phyloP scores from a whole-genome alignment of 805 yeast species.

The Metschnikowia koreensis region DNA sequence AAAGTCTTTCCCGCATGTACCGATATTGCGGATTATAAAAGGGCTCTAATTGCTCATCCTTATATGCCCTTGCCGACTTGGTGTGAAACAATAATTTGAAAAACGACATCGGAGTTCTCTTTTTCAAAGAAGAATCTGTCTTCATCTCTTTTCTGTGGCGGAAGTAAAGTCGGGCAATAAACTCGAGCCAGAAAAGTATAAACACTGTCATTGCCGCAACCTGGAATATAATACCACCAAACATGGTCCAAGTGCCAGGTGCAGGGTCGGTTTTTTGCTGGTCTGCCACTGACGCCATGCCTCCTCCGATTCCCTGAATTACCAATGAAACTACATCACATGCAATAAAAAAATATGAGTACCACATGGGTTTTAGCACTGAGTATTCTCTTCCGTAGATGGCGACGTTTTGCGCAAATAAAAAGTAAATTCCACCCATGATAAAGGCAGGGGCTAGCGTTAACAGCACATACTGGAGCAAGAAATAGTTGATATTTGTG shows the following conservation, averaged over 20 bases:
- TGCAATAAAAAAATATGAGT: constrained; percentile 40
- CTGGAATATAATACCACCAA: constrained; percentile 39
- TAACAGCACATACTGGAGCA: constrained; percentile 34
- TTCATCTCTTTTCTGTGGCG: constrained; percentile 17
- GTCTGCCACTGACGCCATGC: constrained; percentile 32
- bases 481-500: constrained; percentile 22
- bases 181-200: constrained; percentile 36
- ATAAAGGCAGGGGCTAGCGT: constrained; percentile 43
- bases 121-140: constrained; percentile 18
- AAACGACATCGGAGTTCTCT: constrained; percentile 14
- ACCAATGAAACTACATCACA: constrained; percentile 36
- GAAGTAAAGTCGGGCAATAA: constrained; percentile 32
- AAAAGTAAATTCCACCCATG: constrained; percentile 43
- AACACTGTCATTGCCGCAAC: constrained; percentile 39
- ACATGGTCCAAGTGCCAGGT: constrained; percentile 37
- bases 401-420: constrained; percentile 41
- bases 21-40: constrained; percentile 29
- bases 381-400: constrained; percentile 38
- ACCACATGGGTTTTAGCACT: constrained; percentile 41
- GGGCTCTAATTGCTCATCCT: constrained; percentile 25
- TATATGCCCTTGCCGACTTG: constrained; percentile 23
- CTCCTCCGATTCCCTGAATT: constrained; percentile 42
- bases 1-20: constrained; percentile 23
- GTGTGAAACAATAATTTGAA: constrained; percentile 26
- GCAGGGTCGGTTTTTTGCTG: constrained; percentile 22